These are phyloP conservation scores for Macrolepiota fuliginosa DNA, from an alignment of 768 basidiomycete species.

Conservation along the genomic window DNA sequence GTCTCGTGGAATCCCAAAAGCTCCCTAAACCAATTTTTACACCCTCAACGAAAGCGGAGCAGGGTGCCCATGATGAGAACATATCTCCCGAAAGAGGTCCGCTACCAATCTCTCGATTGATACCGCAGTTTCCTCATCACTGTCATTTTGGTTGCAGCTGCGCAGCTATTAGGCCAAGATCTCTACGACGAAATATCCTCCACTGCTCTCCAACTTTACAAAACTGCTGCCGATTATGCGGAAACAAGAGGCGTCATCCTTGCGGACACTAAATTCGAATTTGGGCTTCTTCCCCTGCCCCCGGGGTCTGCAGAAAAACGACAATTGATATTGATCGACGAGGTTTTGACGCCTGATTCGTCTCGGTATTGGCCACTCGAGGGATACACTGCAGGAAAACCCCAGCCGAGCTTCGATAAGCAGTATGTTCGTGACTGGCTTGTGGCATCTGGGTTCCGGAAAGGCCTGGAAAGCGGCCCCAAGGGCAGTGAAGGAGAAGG, in stretches of 20 bases:
- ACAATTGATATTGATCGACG: conserved; percentile 87
- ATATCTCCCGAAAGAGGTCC: conserved; percentile 80
- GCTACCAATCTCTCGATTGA: not conserved
- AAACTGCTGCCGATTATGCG: conserved; percentile 73
- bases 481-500: conserved; percentile 63
- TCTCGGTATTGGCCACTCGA: conserved; percentile 93
- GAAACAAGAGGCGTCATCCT: conserved; percentile 80
- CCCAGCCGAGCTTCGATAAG: conserved; percentile 95
- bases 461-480: conserved; percentile 76
- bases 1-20: conserved; percentile 82
- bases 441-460: conserved; percentile 25
- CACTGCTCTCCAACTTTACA: conserved; percentile 65
- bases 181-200: conserved; percentile 44
- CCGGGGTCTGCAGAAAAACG: conserved; percentile 24
- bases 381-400: conserved; percentile 66
- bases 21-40: conserved; percentile 87
- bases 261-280: conserved; percentile 97
- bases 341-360: conserved; percentile 96
- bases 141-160: conserved; percentile 31
- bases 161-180: conserved; percentile 42
- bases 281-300: conserved; percentile 44
- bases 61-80: conserved; percentile 95
- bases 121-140: not conserved
- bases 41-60: conserved; percentile 95
- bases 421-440: conserved; percentile 68